Percentiles rank a stretch among this genome's conserved stretches.
Conservation (phyloP, 768 basidiomycete genomes). For the Boletus reticulatus region DNA sequence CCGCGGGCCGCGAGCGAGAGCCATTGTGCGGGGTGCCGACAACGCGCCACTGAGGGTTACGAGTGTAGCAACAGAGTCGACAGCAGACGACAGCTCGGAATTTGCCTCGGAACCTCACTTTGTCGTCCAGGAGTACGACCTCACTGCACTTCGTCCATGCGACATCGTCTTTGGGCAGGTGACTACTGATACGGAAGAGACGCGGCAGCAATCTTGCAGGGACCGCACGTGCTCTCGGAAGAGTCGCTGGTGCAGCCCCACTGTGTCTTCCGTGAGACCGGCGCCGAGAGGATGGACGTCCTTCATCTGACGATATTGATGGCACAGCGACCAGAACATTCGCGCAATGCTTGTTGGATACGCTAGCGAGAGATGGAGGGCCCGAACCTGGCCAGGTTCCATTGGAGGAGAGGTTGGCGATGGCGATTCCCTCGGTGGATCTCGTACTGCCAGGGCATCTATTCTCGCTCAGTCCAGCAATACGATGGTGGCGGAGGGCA, state of each 20-base stretch:
- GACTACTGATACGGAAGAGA: conserved; percentile 35
- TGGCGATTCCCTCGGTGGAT: conserved; percentile 38
- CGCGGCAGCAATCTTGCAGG: conserved; percentile 32
- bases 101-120: conserved; percentile 26
- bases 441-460: conserved; percentile 35
- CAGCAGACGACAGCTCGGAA: not conserved
- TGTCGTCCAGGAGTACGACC: conserved; percentile 37
- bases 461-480: conserved; percentile 32
- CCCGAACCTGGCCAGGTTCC: conserved; percentile 14
- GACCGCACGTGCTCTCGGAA: conserved; percentile 41
- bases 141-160: conserved; percentile 29
- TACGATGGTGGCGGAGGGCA: conserved; percentile 45
- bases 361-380: conserved; percentile 23
- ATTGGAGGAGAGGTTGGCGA: conserved; percentile 39
- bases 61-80: not conserved
- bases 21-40: conserved; percentile 30
- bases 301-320: conserved; percentile 44
- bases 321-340: conserved; percentile 42
- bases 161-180: conserved; percentile 40
- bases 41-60: not conserved
- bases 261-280: conserved; percentile 38
- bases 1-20: conserved; percentile 54
- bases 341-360: conserved; percentile 45
- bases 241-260: conserved; percentile 42
- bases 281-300: conserved; percentile 28